Base-by-base conservation (phyloP, 2,329 filamentous ascomycete species). In the Scolecobasidium constrictum region DNA sequence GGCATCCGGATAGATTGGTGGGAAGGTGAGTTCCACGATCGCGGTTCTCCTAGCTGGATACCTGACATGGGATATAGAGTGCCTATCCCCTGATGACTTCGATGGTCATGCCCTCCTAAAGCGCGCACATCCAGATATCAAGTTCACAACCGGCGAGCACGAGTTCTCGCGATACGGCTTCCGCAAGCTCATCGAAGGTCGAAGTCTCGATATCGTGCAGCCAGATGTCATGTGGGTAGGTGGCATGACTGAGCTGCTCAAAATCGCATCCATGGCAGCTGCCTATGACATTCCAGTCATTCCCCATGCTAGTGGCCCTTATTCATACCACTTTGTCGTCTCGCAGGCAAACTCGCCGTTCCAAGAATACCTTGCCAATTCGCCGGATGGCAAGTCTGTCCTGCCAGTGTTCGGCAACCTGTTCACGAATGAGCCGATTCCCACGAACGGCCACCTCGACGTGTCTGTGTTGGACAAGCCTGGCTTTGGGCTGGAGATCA, bases 201-300 rank as follows among this genome's bases (percentile, higher is more conserved):
- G 87, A 51, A 93, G 94, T 63, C 69, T 95, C 47, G 88, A 95
- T 60, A 94, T 95, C 53, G 78, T 95, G 55, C 88, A 94, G 66
- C 88, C 88, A 12, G 88, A 95, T 57, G 87, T 95, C 49, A 95
- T 95, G 88, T 95, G 88, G 88, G 78, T 94, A 12, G 88, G 88
- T 48, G 88, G 88, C 48, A 63, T 95, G 71, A 95, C 88, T 1
- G 88, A 95, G 64, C 73, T 95, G 45, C 78, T 95, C 50, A 92
- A 86, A 64, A 82, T 95, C 41, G 76, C 86, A 13, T 83, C 87
- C 42, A 82, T 93, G 77, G 88, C 88, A 3, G 78, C 87, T 4
- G 88, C 88, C 17, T 95, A 95, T 63, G 88, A 95, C 56, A 83
- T 95, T 47, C 88, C 88, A 11, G 87, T 95, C 13, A 86, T 95